Evolutionary conservation across 2,329 filamentous ascomycete genomes (phyloP), one percentile per base, ranked within the genome.

Genomic region (Penicillium fuscoglaucum): DNA sequence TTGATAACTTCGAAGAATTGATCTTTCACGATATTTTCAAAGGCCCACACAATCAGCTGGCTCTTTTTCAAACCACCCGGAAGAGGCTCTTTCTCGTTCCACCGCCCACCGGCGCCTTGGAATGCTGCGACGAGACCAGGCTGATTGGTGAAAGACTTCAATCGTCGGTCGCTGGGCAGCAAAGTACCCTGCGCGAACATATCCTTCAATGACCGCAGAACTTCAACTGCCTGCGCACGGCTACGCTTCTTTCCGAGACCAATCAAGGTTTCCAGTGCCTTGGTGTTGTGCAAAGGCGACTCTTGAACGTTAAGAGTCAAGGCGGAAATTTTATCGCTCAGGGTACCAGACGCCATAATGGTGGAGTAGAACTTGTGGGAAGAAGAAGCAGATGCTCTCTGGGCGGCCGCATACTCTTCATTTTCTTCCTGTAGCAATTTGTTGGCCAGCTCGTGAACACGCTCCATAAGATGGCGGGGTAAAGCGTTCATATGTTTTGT

Each of bases 281-380:
- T 93, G 62, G 87, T 88, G 61, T 93, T 98, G 76, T 99, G 95
- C 52, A 98, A 79, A 19, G 95, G 95, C 9, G 96, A 98, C 76
- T 99, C 95, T 78, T 99, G 96, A 13, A 97, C 87, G 56, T 95
- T 90, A 66, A 99, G 82, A 5, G 95, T 99, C 70, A 99, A 81
- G 4, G 95, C 96, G 3, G 95, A 99, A 44, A 98, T 89, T 75
- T 97, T 98, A 75, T 99, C 95, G 56, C 92, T 96, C 67, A 98
- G 85, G 10, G 96, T 99, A 81, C 95, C 95, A 1, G 93, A 96
- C 10, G 91, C 82, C 90, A 98, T 97, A 73, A 99, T 97, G 19
- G 92, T 96, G 1, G 93, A 91, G 82, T 98, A 88, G 80, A 99
- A 99, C 74, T 93, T 96, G 76, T 96, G 90, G 41, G 93, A 93